These are phyloP conservation scores for Umbelopsis sp. DNA, from an alignment of 192 early-diverging fungal genomes.

Conservation along the genomic window DNA sequence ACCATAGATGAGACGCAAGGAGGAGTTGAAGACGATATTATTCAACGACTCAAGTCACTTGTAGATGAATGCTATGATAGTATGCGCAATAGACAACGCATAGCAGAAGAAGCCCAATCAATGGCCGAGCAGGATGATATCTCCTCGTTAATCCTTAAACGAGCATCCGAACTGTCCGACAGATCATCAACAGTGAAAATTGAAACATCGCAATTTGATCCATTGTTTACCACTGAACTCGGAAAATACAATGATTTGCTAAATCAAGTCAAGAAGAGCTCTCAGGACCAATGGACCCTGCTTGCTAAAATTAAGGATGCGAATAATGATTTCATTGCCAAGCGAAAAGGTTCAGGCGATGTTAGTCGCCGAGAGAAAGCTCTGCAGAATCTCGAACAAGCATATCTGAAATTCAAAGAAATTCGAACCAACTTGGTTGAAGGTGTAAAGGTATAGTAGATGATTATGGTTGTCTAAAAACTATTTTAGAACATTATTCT, in stretches of 20 bases:
- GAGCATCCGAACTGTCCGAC: slow-evolving; percentile 63
- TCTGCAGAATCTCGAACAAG: slow-evolving; percentile 73
- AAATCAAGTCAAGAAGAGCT: slow-evolving; percentile 44
- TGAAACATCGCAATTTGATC: slow-evolving; percentile 74
- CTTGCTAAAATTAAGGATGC: slow-evolving; percentile 59
- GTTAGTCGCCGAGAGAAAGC: slow-evolving; percentile 64
- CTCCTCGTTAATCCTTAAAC: slow-evolving; percentile 58
- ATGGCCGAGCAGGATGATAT: slow-evolving; percentile 78
- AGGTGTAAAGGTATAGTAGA: slow-evolving; percentile 77
- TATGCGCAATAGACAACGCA: slow-evolving; percentile 15
- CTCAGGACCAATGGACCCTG: slow-evolving; percentile 58
- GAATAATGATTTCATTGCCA: slow-evolving; percentile 69
- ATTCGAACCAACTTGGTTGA: slow-evolving; percentile 77
- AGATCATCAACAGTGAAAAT: slow-evolving; percentile 64
- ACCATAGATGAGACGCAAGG: neutral
- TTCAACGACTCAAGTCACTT: neutral
- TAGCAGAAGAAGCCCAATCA: slow-evolving; percentile 63
- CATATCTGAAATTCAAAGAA: slow-evolving; percentile 74
- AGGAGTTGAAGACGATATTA: neutral
- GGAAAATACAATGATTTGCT: slow-evolving; percentile 68
- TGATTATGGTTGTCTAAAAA: no score
- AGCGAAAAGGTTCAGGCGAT: slow-evolving; percentile 39
- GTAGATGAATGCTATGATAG: slow-evolving; percentile 19
- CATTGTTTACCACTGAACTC: slow-evolving; percentile 69
- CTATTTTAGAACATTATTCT: no score